phyloP scores from a whole-genome alignment of 2,329 filamentous ascomycete genomes.

The Xylaria sp. region DNA sequence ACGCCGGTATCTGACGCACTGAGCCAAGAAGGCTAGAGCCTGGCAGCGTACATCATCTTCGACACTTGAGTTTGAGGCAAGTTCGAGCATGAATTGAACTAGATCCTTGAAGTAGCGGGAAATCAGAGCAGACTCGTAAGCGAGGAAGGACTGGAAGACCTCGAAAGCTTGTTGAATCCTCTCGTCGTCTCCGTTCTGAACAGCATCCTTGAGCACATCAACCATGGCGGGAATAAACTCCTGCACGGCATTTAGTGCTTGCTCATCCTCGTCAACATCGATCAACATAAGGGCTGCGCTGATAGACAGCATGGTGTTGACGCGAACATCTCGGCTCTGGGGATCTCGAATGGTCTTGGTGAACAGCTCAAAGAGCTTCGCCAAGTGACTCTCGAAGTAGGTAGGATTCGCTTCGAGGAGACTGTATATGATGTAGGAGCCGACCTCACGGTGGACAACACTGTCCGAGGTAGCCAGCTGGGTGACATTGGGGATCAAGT shows the following conservation, averaged over 20 bases:
- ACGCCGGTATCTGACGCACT: conserved; percentile 89
- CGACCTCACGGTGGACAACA: conserved; percentile 85
- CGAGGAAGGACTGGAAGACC: conserved; percentile 94
- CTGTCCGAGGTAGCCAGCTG: conserved; percentile 80
- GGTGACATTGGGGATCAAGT: conserved; percentile 81
- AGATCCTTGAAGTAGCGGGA: conserved; percentile 89
- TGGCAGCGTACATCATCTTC: conserved; percentile 90
- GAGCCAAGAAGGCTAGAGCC: conserved; percentile 92
- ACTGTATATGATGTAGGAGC: conserved; percentile 91
- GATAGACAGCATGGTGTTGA: conserved; percentile 93
- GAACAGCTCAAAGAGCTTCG: conserved; percentile 85
- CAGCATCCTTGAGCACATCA: conserved; percentile 83
- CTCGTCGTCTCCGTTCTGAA: conserved; percentile 84
- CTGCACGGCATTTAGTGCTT: conserved; percentile 79
- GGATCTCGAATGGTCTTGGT: conserved; percentile 87
- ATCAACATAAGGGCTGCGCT: conserved; percentile 88
- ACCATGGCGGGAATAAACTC: conserved; percentile 88
- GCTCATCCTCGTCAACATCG: conserved; percentile 84
- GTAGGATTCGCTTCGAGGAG: conserved; percentile 89
- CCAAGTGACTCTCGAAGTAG: conserved; percentile 82
- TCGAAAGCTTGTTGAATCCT: conserved; percentile 91
- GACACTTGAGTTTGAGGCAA: conserved; percentile 78
- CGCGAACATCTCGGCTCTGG: conserved; percentile 88
- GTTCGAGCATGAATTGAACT: conserved; percentile 91
- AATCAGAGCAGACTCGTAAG: conserved; percentile 86